Evolutionary conservation across 768 basidiomycete genomes (phyloP).

Genomic region (Auricularia auricula-judae): DNA sequence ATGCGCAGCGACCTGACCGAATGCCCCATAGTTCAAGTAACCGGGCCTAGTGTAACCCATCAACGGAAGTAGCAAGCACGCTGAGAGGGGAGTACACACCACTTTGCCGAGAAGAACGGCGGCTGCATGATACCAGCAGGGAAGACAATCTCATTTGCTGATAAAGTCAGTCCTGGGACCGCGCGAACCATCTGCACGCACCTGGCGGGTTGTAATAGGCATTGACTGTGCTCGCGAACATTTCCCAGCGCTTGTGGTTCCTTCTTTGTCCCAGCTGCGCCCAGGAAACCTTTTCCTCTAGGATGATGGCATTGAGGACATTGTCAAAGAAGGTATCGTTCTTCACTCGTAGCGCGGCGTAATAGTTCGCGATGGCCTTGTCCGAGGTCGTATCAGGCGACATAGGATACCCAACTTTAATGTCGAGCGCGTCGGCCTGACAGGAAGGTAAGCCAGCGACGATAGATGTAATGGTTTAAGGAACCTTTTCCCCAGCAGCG

Average conservation of each 20-base stretch:
- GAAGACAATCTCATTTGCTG: constrained; percentile 63
- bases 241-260: constrained; percentile 72
- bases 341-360: constrained; percentile 53
- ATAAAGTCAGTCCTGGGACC: not conserved
- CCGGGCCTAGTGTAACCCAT: constrained; percentile 48
- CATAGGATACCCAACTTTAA: constrained; percentile 89
- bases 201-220: constrained; percentile 87
- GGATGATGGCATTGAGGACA: constrained; percentile 49
- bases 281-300: constrained; percentile 63
- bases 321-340: constrained; percentile 75
- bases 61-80: constrained; percentile 1
- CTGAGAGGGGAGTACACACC: constrained; percentile 31
- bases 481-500: constrained; percentile 77
- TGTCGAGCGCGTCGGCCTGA: constrained; percentile 67
- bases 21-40: constrained; percentile 85
- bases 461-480: constrained; percentile 4
- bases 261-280: constrained; percentile 56
- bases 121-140: constrained; percentile 92
- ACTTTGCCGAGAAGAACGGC: constrained; percentile 78
- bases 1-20: constrained; percentile 86
- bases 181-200: constrained; percentile 17
- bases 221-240: constrained; percentile 78
- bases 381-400: constrained; percentile 74
- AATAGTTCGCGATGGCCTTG: constrained; percentile 61
- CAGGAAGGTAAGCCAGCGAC: not conserved